Conservation (phyloP, 108 stramenopile genomes). For the Aurantiochytrium sp. region DNA sequence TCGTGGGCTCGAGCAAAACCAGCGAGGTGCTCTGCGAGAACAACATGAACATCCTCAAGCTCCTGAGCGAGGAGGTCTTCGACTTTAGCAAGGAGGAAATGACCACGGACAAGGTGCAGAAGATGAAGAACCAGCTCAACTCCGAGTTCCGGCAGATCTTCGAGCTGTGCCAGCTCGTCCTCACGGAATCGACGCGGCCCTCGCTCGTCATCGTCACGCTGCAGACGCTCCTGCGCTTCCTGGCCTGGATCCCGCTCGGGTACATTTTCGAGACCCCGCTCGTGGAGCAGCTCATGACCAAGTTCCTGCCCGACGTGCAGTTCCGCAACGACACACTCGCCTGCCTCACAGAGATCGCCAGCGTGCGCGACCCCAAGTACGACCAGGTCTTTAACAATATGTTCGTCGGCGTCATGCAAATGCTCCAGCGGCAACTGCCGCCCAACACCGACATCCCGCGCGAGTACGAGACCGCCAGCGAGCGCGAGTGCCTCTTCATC, state of each 20-base stretch:
- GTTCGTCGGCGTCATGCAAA: conserved; percentile 70
- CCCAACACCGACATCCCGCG: conserved; percentile 75
- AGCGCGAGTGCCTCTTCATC: conserved; percentile 86
- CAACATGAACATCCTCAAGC: conserved; percentile 97
- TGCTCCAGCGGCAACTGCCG: conserved; percentile 69
- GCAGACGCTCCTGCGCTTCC: conserved; percentile 86
- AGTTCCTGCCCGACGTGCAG: conserved; percentile 81
- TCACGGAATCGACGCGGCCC: conserved; percentile 58
- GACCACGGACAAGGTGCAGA: conserved; percentile 68
- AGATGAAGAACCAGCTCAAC: conserved; percentile 67
- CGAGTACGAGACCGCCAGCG: conserved; percentile 70
- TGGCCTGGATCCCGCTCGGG: conserved; percentile 96
- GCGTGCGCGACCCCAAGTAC: conserved; percentile 76
- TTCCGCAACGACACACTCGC: conserved; percentile 90
- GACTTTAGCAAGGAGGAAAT: conserved; percentile 93
- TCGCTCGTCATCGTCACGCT: conserved; percentile 80
- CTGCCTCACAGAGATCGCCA: conserved; percentile 95
- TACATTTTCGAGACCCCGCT: conserved; percentile 94
- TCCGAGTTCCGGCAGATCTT: conserved; percentile 90
- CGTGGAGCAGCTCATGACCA: conserved; percentile 77
- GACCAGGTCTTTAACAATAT: conserved; percentile 78
- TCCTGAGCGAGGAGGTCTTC: conserved; percentile 96
- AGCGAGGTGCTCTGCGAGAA: conserved; percentile 94
- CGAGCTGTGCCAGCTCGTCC: conserved; percentile 90
- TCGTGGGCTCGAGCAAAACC: conserved; percentile 81